These are phyloP conservation scores for Galerina marginata DNA, from an alignment of 768 basidiomycete genomes.

Conservation along the genomic window DNA sequence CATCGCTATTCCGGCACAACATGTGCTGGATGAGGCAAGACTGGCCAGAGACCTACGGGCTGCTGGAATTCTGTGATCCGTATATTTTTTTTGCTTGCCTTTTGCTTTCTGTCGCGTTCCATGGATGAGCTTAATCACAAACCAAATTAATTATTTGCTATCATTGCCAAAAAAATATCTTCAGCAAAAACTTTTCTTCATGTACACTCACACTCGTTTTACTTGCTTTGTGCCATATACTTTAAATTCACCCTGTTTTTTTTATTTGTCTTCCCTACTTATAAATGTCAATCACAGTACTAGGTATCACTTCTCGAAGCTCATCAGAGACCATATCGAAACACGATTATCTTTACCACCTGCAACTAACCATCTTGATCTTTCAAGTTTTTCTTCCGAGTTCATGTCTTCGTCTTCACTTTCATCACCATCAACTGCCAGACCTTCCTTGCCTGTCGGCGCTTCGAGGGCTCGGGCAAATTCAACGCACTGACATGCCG, in stretches of 20 bases:
- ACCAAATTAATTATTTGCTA: conserved; percentile 14
- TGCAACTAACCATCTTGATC: conserved; percentile 65
- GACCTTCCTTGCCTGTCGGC: conserved; percentile 5
- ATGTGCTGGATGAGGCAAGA: conserved; percentile 47
- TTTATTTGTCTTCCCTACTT: not conserved
- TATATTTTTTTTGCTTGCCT: not conserved
- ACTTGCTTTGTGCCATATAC: not conserved
- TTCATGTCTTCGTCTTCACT: conserved; percentile 59
- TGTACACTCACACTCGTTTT: conserved; percentile 14
- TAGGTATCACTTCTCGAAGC: conserved; percentile 42
- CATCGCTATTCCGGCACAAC: conserved; percentile 29
- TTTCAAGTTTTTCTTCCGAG: conserved; percentile 45
- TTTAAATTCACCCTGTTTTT: not conserved
- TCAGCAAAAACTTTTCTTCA: not conserved
- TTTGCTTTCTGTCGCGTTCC: not conserved
- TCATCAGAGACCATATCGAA: conserved; percentile 72
- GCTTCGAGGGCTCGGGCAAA: conserved; percentile 56
- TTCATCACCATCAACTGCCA: conserved; percentile 40
- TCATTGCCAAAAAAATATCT: conserved; percentile 4
- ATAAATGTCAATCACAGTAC: not conserved
- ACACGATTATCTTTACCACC: conserved; percentile 75
- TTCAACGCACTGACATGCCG: conserved; percentile 72
- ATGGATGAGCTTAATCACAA: not conserved
- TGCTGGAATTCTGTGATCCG: conserved; percentile 57
- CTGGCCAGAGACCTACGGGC: conserved; percentile 54